Evolutionary conservation across 345 rosid species (phyloP).

Genomic region (Orychophragmus violaceus): DNA sequence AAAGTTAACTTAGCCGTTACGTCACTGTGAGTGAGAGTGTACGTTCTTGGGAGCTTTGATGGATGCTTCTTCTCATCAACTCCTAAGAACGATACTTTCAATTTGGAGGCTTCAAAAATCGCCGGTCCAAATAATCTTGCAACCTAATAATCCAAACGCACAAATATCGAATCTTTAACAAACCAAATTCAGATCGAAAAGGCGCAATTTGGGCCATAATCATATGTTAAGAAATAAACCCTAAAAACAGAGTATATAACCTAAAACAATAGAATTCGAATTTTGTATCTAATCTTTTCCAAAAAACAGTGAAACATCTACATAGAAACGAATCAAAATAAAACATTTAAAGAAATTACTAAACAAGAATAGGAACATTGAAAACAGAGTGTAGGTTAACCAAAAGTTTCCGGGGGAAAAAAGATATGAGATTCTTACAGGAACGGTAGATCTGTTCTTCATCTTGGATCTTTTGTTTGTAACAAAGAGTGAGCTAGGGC

Average conservation of each 20-base stretch:
- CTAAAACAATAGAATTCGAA: background rate
- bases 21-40: constrained; percentile 92
- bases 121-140: constrained; percentile 96
- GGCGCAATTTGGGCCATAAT: background rate
- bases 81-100: constrained; percentile 80
- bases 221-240: background rate
- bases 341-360: background rate
- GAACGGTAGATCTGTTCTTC: constrained; percentile 38
- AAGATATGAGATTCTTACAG: constrained; percentile 39
- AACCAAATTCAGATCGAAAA: background rate
- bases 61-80: constrained; percentile 91
- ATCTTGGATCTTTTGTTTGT: constrained; percentile 39
- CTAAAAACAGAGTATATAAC: background rate
- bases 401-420: background rate
- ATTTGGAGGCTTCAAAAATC: constrained; percentile 87
- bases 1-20: constrained; percentile 61
- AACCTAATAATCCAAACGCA: constrained; percentile 31
- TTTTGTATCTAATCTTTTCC: too few species aligned
- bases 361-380: background rate
- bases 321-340: background rate
- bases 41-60: constrained; percentile 83
- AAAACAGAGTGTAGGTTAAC: too few species aligned
- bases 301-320: too few species aligned
- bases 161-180: background rate
- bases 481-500: constrained; percentile 33